phyloP scores from a whole-genome alignment of 2,329 filamentous ascomycete genomes.

The Penicillium sp. region DNA sequence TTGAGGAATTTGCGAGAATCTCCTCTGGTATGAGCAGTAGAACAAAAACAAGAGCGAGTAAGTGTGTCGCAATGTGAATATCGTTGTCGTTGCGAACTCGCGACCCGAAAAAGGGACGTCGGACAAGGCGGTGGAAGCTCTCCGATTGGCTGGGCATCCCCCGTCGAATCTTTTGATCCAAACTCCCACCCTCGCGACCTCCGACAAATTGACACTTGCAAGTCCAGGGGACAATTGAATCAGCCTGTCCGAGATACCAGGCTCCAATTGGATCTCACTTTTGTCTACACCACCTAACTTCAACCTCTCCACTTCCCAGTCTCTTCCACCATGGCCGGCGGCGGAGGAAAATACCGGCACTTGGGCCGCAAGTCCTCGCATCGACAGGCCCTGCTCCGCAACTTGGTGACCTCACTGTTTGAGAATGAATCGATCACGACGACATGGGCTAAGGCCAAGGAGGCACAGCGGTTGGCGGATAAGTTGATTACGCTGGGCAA shows the following conservation, averaged over 20 bases:
- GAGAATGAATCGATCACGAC: constrained; percentile 91
- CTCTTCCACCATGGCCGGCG: constrained; percentile 72
- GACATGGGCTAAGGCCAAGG: constrained; percentile 95
- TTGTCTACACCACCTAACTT: not conserved
- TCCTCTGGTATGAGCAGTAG: not conserved
- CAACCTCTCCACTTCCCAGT: not conserved
- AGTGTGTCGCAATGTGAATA: not conserved
- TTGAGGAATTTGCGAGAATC: no score
- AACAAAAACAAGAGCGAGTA: not conserved
- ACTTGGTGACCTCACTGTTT: constrained; percentile 93
- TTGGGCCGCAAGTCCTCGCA: constrained; percentile 84
- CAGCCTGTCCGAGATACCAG: not conserved
- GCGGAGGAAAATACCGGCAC: constrained; percentile 84
- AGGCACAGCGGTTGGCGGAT: constrained; percentile 90
- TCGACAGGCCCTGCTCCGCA: constrained; percentile 88
- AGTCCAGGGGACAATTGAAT: not conserved
- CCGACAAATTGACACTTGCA: constrained; percentile 1
- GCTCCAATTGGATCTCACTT: constrained; percentile 6
- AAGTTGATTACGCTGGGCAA: constrained; percentile 94
- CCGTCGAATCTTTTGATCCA: constrained; percentile 40
- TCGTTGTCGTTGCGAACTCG: not conserved
- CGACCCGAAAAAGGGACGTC: constrained; percentile 22
- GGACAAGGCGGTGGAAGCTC: constrained; percentile 31
- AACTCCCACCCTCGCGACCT: constrained; percentile 13
- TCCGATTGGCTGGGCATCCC: constrained; percentile 40